phyloP scores from a whole-genome alignment of 1,284 basidiomycete species.

The Phylloboletellus chloephorus region DNA sequence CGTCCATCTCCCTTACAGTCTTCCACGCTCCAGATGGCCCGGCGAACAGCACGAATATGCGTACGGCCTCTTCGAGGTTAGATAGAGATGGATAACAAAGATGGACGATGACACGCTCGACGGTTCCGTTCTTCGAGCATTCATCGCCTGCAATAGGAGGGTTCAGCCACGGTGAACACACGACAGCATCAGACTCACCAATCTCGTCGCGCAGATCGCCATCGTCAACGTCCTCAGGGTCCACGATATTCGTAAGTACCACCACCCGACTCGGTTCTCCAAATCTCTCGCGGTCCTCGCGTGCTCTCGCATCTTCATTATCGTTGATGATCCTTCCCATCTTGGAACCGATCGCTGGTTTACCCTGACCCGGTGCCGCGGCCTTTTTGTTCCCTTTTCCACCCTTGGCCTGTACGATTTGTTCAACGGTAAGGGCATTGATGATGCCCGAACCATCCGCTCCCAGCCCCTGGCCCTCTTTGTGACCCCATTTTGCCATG shows the following conservation, averaged over 20 bases:
- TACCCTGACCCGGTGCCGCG: conserved; percentile 28
- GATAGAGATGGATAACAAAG: conserved; percentile 58
- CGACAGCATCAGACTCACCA: conserved; percentile 44
- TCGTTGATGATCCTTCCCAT: conserved; percentile 86
- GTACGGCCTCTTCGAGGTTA: conserved; percentile 63
- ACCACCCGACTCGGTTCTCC: conserved; percentile 88
- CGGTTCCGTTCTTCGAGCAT: conserved; percentile 84
- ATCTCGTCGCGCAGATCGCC: conserved; percentile 85
- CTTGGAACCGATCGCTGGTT: conserved; percentile 44
- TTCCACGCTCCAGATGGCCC: conserved; percentile 94
- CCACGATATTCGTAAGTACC: conserved; percentile 84
- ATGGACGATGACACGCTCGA: conserved; percentile 85
- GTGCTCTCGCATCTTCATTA: conserved; percentile 69
- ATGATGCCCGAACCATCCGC: conserved; percentile 80
- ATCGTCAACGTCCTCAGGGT: conserved; percentile 73
- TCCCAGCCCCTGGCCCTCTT: conserved; percentile 87
- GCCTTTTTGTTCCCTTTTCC: conserved; percentile 31
- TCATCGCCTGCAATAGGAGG: conserved; percentile 59
- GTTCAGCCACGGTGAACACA: conserved; percentile 6
- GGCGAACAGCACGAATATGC: conserved; percentile 81
- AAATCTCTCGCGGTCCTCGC: conserved; percentile 72
- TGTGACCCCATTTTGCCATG: conserved; percentile 94
- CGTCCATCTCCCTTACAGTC: conserved; percentile 86
- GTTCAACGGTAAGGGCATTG: conserved; percentile 80
- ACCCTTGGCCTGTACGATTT: conserved; percentile 35